Base-by-base conservation (phyloP, 1,284 basidiomycete genomes). In the Coniferiporia weirii region DNA sequence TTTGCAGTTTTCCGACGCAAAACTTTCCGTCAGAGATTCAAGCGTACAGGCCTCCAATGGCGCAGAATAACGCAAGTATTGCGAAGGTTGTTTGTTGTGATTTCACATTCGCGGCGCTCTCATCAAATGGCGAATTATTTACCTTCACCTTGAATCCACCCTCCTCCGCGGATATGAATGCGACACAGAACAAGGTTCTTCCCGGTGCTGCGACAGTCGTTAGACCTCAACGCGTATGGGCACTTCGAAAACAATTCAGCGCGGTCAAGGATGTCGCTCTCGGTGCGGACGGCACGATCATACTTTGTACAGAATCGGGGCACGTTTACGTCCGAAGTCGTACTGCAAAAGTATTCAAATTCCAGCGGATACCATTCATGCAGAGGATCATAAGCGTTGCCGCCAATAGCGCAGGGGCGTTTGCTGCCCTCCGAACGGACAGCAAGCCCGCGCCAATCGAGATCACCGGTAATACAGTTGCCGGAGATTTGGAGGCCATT, bases 251-350 rank as follows among this genome's bases (percentile, higher is more conserved):
- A 69, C 87, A 89, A 64, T 92, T 93, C 68, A 92, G 91, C 47
- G 89, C 91, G 22, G 92, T 93, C 44, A 84, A 79, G 80, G 95
- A 98, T 69, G 89, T 96, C 7, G 95, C 93, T 0, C 79, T 98
- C 19, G 93, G 95, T 13, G 76, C 84, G 0, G 94, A 98, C 65
- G 93, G 95, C 1, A 84, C 89, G 6, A 83, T 98, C 66, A 89
- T 98, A 66, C 81, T 98, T 46, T 97, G 93, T 73, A 98, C 96
- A 0, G 86, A 90, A 65, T 95, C 95, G 1, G 96, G 96, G 0
- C 95, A 98, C 66, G 95, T 98, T 34, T 98, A 92, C 67, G 81
- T 95, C 20, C 85, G 93, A 27, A 81, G 85, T 17, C 82, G 91
- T 13, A 81, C 75, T 60, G 75, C 74, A 2, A 91, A 91, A 66